A percentile compares a stretch with the other conserved stretches of the same genome.
phyloP scores from a whole-genome alignment of 352 stramenopile species.

The Phytophthora citricola region DNA sequence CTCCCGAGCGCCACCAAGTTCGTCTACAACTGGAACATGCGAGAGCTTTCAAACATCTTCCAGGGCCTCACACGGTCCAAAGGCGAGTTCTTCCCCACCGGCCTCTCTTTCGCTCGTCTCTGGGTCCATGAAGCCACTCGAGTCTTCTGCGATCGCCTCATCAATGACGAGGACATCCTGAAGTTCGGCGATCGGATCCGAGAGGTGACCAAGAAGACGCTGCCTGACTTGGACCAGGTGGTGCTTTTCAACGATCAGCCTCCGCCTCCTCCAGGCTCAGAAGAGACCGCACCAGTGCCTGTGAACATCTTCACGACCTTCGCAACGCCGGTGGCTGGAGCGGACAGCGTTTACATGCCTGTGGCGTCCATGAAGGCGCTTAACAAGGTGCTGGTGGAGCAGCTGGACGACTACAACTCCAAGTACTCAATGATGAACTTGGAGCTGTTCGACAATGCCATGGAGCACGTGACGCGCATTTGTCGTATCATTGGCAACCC shows the following conservation, averaged over 20 bases:
- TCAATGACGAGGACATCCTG: constrained; percentile 95
- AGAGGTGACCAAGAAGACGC: constrained; percentile 93
- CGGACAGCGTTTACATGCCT: constrained; percentile 75
- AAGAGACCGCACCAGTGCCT: constrained; percentile 27
- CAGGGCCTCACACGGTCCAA: constrained; percentile 94
- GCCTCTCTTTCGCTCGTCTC: constrained; percentile 87
- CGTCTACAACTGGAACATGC: constrained; percentile 99
- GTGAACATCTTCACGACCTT: constrained; percentile 97
- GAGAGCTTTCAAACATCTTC: constrained; percentile 97
- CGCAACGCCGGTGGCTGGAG: constrained; percentile 71
- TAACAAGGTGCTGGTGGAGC: constrained; percentile 92
- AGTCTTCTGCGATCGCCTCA: constrained; percentile 97
- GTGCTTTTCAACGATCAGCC: constrained; percentile 83
- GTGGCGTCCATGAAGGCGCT: constrained; percentile 86
- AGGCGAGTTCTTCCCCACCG: constrained; percentile 92
- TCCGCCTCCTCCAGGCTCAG: constrained; percentile 25
- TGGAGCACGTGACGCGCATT: constrained; percentile 97
- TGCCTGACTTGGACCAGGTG: constrained; percentile 88
- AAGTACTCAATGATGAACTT: constrained; percentile 99
- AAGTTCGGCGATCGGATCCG: constrained; percentile 93
- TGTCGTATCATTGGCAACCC: constrained; percentile 97
- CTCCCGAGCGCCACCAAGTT: constrained; percentile 97
- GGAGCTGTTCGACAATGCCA: constrained; percentile 98
- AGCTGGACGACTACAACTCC: constrained; percentile 97
- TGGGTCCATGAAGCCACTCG: constrained; percentile 97